Evolutionary conservation across 768 basidiomycete species (phyloP).

Genomic region (Termitomyces titanicus): DNA sequence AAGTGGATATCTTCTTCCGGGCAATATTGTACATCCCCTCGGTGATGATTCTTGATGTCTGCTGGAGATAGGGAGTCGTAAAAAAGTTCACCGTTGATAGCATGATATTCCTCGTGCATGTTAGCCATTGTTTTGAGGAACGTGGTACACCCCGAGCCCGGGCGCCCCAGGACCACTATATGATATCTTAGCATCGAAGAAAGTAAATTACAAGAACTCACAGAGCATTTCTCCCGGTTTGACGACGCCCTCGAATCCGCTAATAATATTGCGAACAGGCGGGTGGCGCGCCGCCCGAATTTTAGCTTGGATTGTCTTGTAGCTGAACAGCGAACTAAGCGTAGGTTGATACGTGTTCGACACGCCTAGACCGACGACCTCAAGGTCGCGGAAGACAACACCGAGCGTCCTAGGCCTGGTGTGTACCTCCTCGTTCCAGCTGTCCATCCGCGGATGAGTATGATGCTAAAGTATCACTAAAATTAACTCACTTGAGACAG

Average conservation of each 20-base stretch:
- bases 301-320: constrained; percentile 30
- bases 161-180: constrained; percentile 79
- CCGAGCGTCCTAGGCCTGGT: constrained; percentile 37
- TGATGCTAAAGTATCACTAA: background rate
- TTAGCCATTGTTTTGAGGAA: constrained; percentile 82
- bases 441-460: background rate
- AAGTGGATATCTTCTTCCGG: constrained; percentile 88
- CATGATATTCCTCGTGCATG: constrained; percentile 62
- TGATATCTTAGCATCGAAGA: background rate
- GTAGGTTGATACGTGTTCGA: constrained; percentile 44
- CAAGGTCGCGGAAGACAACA: constrained; percentile 47
- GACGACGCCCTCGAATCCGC: constrained; percentile 59
- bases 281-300: constrained; percentile 52
- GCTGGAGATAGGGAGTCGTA: constrained; percentile 74
- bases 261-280: constrained; percentile 58
- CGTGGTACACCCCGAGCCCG: constrained; percentile 84
- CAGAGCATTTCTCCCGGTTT: constrained; percentile 76
- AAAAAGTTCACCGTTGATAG: constrained; percentile 65
- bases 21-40: constrained; percentile 78
- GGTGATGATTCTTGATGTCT: constrained; percentile 59
- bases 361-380: constrained; percentile 46
- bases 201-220: constrained; percentile 29
- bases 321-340: constrained; percentile 52
- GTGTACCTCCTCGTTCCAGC: constrained; percentile 14
- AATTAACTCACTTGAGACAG: constrained; percentile 18